phyloP scores from a whole-genome alignment of 2,329 filamentous ascomycete species.

The Xenoacremonium recifei region DNA sequence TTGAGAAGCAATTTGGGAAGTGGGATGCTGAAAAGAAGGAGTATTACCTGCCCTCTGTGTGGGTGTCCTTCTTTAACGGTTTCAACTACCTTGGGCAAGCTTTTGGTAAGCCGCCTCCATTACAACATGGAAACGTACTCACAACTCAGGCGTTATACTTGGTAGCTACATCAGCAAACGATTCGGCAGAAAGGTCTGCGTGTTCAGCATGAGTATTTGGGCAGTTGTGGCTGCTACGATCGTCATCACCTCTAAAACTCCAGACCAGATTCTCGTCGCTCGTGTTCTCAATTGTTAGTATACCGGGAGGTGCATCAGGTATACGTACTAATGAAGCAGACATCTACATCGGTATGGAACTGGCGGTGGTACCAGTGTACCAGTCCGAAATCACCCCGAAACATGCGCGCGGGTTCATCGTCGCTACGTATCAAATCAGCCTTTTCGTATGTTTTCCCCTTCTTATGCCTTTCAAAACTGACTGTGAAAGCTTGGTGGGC shows the following conservation, averaged over 20 bases:
- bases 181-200: constrained; percentile 17
- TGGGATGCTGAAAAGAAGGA: constrained; percentile 18
- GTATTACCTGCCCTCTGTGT: constrained; percentile 26
- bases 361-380: constrained; percentile 26
- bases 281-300: constrained; percentile 9
- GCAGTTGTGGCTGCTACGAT: constrained; percentile 16
- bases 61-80: constrained; percentile 31
- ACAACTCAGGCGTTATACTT: constrained; percentile 7
- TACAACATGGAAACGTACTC: too few relatives aligned
- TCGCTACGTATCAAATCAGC: constrained; percentile 29
- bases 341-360: constrained; percentile 12
- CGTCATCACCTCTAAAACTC: constrained; percentile 5
- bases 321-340: neutral
- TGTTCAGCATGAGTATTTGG: constrained; percentile 33
- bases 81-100: constrained; percentile 29
- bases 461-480: too few relatives aligned
- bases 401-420: constrained; percentile 20
- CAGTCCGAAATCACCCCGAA: constrained; percentile 27
- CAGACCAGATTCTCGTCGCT: constrained; percentile 9
- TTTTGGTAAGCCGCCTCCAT: constrained; percentile 9
- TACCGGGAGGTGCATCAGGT: neutral
- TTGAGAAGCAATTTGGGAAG: constrained; percentile 28
- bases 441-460: constrained; percentile 10
- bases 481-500: constrained; percentile 10
- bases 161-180: constrained; percentile 15